Evolutionary conservation across 495 filamentous ascomycete genomes (phyloP), one percentile per base, ranked within the genome.

Genomic region (Coniosporium apollinis): DNA sequence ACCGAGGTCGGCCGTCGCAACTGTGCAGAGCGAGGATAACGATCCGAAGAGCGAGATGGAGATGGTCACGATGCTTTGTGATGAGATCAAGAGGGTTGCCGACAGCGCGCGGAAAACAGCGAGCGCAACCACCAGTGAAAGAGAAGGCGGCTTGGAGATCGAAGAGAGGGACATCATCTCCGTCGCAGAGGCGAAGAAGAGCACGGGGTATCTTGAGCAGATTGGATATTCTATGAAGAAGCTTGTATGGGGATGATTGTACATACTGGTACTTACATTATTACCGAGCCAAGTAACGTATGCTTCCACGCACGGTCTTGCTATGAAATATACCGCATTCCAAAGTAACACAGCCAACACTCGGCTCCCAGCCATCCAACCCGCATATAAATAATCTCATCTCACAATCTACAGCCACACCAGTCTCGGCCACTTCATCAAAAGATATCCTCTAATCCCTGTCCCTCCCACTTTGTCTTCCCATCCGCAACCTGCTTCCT

Each of bases 201-300:
- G 76, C 37, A 94, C 87, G 2, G 80, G 83, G 4, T 62, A 85
- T 48, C 50, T 97, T 28, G 86, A 97, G 61, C 72, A 82, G 52
- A 53, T 85, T 48, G 79, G 80, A 7, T 79, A 94, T 62, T 75
- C 74, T 38, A 61, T 94, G 33, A 93, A 87, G 69, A 86, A 81
- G 65, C 55, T 94, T 54, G 81, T 94, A 17, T 94, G 86, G 86
- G 81, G 79, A 38, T 89, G 34, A 41, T 26, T 26, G n/a, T n/a
- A n/a, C n/a, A n/a, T 37, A 35, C 38, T 1, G n/a, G n/a, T n/a
- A n/a, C n/a, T n/a, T n/a, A n/a, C n/a, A n/a, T n/a, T n/a, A n/a
- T n/a, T n/a, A n/a, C n/a, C n/a, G n/a, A n/a, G n/a, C n/a, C n/a
- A n/a, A n/a, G n/a, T n/a, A n/a, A n/a, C n/a, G n/a, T n/a, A n/a